Evolutionary conservation across 805 yeast genomes (phyloP).

Genomic region (Wickerhamiella kurtzmanii): DNA sequence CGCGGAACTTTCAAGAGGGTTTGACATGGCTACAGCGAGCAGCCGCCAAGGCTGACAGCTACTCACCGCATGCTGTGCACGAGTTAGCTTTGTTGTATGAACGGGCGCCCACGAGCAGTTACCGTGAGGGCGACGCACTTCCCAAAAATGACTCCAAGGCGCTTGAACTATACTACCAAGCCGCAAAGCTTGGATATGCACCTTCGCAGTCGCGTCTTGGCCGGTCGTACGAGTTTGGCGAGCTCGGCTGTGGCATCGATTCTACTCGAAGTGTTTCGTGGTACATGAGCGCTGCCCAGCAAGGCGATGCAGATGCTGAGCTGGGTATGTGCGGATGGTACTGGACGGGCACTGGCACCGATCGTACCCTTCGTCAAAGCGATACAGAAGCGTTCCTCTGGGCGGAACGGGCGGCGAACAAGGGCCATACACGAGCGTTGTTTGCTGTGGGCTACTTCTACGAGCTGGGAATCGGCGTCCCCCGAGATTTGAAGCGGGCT

Average conservation of each 20-base stretch:
- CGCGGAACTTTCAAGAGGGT: constrained; percentile 31
- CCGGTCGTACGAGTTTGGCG: constrained; percentile 59
- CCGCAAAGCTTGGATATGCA: constrained; percentile 39
- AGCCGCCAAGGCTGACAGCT: constrained; percentile 29
- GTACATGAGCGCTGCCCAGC: constrained; percentile 56
- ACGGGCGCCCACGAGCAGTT: constrained; percentile 27
- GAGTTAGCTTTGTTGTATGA: constrained; percentile 48
- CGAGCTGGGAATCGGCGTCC: constrained; percentile 58
- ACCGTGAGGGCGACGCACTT: constrained; percentile 30
- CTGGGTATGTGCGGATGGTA: constrained; percentile 71
- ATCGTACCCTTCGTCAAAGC: constrained; percentile 41
- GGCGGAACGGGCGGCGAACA: constrained; percentile 59
- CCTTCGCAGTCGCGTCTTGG: constrained; percentile 63
- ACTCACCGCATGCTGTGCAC: constrained; percentile 43
- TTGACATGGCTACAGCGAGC: constrained; percentile 42
- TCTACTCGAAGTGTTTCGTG: constrained; percentile 53
- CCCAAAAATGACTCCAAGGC: constrained; percentile 29
- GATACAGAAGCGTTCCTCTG: constrained; percentile 62
- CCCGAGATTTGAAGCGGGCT: constrained; percentile 36
- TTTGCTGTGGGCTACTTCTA: constrained; percentile 58
- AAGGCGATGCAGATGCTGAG: constrained; percentile 54
- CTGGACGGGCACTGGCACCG: constrained; percentile 46
- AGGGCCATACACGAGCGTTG: constrained; percentile 55
- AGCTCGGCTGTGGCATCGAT: constrained; percentile 37
- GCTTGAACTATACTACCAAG: constrained; percentile 39